Conservation (phyloP, 2,329 filamentous ascomycete species). For the Colletotrichum kahawae region DNA sequence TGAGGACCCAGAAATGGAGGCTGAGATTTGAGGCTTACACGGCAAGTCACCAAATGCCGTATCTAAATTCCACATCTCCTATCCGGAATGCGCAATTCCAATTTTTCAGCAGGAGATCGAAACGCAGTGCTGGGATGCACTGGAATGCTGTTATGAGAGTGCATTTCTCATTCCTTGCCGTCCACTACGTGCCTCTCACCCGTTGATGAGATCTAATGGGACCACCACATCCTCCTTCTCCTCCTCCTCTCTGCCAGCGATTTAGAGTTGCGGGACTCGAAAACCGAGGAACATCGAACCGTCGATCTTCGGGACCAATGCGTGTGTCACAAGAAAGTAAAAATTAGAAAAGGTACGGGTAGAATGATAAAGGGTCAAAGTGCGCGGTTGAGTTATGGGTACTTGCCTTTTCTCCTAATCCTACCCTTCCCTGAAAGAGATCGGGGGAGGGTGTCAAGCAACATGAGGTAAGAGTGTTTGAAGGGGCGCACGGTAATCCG, state of each 20-base stretch:
- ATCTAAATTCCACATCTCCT: neutral
- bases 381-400: neutral
- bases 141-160: neutral
- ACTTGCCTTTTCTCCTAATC: neutral
- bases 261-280: conserved; percentile 19
- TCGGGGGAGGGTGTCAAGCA: neutral
- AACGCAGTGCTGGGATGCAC: neutral
- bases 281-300: conserved; percentile 6
- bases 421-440: neutral
- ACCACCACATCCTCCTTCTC: neutral
- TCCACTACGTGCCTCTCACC: neutral
- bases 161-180: neutral
- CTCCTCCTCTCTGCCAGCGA: neutral
- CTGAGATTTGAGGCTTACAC: neutral
- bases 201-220: neutral
- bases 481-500: neutral
- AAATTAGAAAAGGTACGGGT: neutral
- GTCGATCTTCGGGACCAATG: conserved; percentile 14
- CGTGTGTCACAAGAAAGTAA: conserved; percentile 4
- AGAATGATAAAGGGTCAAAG: neutral
- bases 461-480: neutral
- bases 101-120: neutral
- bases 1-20: neutral
- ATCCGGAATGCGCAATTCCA: neutral
- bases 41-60: neutral